phyloP scores from a whole-genome alignment of 1,139 yeast genomes.

The Pichia sp. region DNA sequence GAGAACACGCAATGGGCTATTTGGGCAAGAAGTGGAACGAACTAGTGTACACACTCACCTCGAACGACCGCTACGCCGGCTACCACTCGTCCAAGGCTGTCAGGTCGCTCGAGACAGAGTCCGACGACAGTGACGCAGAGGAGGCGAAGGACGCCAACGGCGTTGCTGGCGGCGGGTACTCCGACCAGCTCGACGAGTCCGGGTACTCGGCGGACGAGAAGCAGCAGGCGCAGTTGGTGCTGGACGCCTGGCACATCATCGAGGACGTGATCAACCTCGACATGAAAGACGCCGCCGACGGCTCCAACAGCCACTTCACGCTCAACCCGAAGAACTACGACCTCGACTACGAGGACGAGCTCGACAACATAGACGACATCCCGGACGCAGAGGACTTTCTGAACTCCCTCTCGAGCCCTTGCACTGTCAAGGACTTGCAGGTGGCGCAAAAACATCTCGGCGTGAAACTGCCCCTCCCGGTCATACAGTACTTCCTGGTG shows the following conservation, averaged over 20 bases:
- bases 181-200: slow-evolving; percentile 2
- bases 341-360: slow-evolving; percentile 7
- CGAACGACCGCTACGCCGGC: slow-evolving; percentile 67
- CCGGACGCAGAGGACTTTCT: slow-evolving; percentile 22
- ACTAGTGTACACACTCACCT: slow-evolving; percentile 58
- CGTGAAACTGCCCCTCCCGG: slow-evolving; percentile 54
- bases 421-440: slow-evolving; percentile 56
- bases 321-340: slow-evolving; percentile 4
- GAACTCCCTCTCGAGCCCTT: slow-evolving; percentile 48
- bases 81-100: slow-evolving; percentile 42
- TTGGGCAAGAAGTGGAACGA: slow-evolving; percentile 39
- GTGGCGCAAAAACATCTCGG: slow-evolving; percentile 64
- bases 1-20: slow-evolving; percentile 14
- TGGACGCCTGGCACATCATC: slow-evolving; percentile 17
- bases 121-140: neutral
- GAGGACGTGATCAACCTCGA: slow-evolving; percentile 14
- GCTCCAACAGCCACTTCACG: slow-evolving; percentile 1
- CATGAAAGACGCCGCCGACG: neutral
- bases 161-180: neutral
- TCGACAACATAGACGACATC: slow-evolving; percentile 11
- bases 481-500: slow-evolving; percentile 52
- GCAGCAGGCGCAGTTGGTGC: slow-evolving; percentile 16
- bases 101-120: slow-evolving; percentile 8
- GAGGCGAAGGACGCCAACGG: slow-evolving; percentile 1
- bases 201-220: slow-evolving; percentile 13